Evolutionary conservation across 495 filamentous ascomycete genomes (phyloP).

Genomic region (Aspergillus biplanus): DNA sequence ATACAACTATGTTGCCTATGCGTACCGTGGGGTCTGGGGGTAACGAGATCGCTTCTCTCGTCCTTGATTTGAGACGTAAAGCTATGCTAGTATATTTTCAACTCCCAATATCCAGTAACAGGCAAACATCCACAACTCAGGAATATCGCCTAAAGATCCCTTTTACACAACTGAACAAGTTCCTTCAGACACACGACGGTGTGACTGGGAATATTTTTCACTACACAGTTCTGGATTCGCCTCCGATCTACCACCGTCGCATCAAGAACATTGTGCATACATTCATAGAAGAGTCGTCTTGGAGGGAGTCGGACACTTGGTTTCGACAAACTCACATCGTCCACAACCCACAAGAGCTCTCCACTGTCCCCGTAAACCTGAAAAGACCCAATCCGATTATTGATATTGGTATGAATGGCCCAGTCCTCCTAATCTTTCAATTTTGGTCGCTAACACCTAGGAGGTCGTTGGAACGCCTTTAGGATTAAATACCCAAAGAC

Average conservation of each 20-base stretch:
- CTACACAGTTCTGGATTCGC: slow-evolving; percentile 63
- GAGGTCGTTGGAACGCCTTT: slow-evolving; percentile 48
- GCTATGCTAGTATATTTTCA: slow-evolving; percentile 37
- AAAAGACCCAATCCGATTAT: slow-evolving; percentile 61
- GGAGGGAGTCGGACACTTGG: slow-evolving; percentile 75
- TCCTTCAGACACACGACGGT: slow-evolving; percentile 51
- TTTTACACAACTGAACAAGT: slow-evolving; percentile 61
- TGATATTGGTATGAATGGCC: slow-evolving; percentile 66
- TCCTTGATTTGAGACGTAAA: slow-evolving; percentile 34
- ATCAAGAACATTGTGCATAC: slow-evolving; percentile 40
- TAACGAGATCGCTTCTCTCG: slow-evolving; percentile 19
- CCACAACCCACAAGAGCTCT: slow-evolving; percentile 40
- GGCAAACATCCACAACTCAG: slow-evolving; percentile 11
- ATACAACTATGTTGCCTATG: slow-evolving; percentile 36
- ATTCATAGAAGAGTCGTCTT: slow-evolving; percentile 49
- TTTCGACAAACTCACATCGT: slow-evolving; percentile 73
- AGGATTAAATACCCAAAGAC: slow-evolving; percentile 34
- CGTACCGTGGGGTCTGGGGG: slow-evolving; percentile 26
- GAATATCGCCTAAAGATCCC: slow-evolving; percentile 62
- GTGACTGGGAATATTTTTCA: slow-evolving; percentile 43
- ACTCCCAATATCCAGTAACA: slow-evolving; percentile 18
- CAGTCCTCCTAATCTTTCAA: not conserved
- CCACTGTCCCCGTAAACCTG: slow-evolving; percentile 55
- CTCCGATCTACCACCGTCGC: slow-evolving; percentile 68
- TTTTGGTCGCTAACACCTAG: not conserved